phyloP scores from a whole-genome alignment of 306 rosid genomes.

The Psophocarpus tetragonolobus region DNA sequence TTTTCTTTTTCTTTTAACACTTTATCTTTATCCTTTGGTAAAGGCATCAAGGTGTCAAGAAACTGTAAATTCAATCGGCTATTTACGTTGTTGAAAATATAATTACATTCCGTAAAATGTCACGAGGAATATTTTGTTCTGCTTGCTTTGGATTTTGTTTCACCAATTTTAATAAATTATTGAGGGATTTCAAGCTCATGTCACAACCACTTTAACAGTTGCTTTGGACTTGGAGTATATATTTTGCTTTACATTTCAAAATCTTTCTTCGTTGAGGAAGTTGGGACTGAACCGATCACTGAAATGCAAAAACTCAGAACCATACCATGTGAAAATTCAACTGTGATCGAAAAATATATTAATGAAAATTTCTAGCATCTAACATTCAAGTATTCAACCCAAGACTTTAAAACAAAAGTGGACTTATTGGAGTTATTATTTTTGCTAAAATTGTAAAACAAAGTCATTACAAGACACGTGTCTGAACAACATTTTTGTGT shows the following conservation, averaged over 20 bases:
- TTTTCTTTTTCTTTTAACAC: constrained; percentile 32
- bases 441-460: too few relatives aligned
- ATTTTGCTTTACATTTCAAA: background rate
- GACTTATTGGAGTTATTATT: too few relatives aligned
- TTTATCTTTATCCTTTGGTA: constrained; percentile 43
- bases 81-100: background rate
- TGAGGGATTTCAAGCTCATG: constrained; percentile 15
- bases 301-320: background rate
- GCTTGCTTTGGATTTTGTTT: background rate
- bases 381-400: background rate
- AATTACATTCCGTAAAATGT: background rate
- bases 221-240: background rate
- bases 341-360: background rate
- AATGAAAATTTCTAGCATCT: background rate
- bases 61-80: background rate
- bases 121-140: background rate
- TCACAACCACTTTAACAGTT: background rate
- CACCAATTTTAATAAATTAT: background rate
- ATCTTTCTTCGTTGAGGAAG: background rate
- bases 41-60: constrained; percentile 29
- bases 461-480: too few relatives aligned
- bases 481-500: too few relatives aligned
- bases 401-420: background rate
- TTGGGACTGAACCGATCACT: background rate
- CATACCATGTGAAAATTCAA: background rate